Base-by-base conservation (phyloP, 2,329 filamentous ascomycete genomes). In the Elsinoe australis region DNA sequence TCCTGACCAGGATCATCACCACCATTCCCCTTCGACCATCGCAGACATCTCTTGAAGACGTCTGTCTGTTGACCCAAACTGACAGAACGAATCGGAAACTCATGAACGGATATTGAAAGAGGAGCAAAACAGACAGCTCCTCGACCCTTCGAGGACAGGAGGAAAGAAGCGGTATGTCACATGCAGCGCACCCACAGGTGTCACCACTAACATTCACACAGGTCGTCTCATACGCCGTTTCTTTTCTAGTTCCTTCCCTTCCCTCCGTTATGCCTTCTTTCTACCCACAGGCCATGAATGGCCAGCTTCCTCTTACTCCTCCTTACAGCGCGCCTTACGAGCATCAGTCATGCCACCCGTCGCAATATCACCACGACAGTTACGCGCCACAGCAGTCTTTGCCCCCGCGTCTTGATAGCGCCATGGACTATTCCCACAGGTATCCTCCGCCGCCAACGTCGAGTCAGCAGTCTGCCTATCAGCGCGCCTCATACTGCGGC, bases 211-310 rank as follows among this genome's bases (percentile, higher is more conserved):
- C 5, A 24, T 38, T 24, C 14, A 15, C 26, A 35, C 49, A 53
- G 58, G 68, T 65, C 61, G 63, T 63, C 53, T 50, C 22, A 50
- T 58, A 54, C 57, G 57, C 63, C 67, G 65, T 70, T 70, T 68
- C 65, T 65, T 66, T 60, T 58, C 61, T 64, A 6, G 62, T 56
- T 50, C 55, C 56, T 57, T 56, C 61, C 54, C 55, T 55, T 53
- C 54, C 54, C 55, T 57, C 60, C 61, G 67, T 57, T 61, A 75
- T 75, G 72, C 71, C 71, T 56, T 69, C 70, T 58, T 73, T 73
- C 61, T 73, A 73, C 57, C 66, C 68, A 45, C 65, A 68, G 51
- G 61, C 65, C 52, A 60, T 67, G 63, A 64, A 65, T 47, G 61
- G 64, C 52, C 61, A 63, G 50, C 60, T 70, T 39, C 69, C 69